These are phyloP conservation scores for Iris macrosiphon DNA, from an alignment of 106 monocot genomes.

Conservation along the genomic window DNA sequence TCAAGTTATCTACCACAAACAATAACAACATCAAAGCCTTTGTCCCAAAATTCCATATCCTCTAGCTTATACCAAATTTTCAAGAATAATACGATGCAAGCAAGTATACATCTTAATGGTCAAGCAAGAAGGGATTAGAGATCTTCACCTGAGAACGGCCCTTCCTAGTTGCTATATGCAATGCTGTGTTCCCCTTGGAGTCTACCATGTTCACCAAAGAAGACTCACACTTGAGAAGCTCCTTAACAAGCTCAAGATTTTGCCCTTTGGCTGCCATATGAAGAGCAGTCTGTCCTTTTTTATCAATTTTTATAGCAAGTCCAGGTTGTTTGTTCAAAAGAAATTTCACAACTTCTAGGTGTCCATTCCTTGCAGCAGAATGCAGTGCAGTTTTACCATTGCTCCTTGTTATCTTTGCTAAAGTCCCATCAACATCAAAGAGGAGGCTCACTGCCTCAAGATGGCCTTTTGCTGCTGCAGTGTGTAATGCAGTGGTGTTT, in stretches of 20 bases:
- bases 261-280: conserved; percentile 24
- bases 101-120: no score
- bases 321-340: conserved; percentile 49
- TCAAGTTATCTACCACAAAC: no score
- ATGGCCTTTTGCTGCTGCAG: conserved; percentile 85
- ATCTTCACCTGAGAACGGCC: conserved; percentile 52
- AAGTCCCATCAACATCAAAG: conserved; percentile 53
- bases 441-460: conserved; percentile 66
- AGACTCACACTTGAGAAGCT: conserved; percentile 17
- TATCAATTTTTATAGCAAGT: conserved; percentile 49
- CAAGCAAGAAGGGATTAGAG: not conserved
- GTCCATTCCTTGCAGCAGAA: conserved; percentile 83
- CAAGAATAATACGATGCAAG: no score
- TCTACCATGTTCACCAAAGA: conserved; percentile 54
- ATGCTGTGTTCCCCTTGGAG: conserved; percentile 67
- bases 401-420: conserved; percentile 70
- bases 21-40: no score
- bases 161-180: conserved; percentile 81
- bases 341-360: conserved; percentile 57
- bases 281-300: conserved; percentile 86
- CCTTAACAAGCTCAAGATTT: conserved; percentile 10
- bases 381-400: conserved; percentile 89
- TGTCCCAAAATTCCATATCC: no score
- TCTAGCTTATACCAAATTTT: no score
- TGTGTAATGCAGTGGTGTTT: conserved; percentile 84